These are phyloP conservation scores for Dactylis glomerata DNA, from an alignment of 176 grass and related monocot species.

Conservation along the genomic window DNA sequence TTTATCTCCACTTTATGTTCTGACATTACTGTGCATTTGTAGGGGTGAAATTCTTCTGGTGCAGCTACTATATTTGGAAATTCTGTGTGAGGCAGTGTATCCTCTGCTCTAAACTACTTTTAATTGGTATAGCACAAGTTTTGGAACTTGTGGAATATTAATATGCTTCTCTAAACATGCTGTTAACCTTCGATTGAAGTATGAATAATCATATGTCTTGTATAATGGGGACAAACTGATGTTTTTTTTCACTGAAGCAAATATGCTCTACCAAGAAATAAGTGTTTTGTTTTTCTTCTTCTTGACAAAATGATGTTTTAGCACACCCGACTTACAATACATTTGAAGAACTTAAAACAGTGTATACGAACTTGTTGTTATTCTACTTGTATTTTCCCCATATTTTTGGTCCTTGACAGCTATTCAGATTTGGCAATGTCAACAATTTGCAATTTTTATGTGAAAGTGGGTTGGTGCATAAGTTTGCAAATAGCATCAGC, in stretches of 20 bases:
- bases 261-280: background rate
- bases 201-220: background rate
- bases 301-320: background rate
- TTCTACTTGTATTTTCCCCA: background rate
- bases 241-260: background rate
- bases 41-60: conserved; percentile 75
- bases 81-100: conserved; percentile 85
- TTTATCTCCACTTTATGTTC: background rate
- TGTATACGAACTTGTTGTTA: conserved; percentile 15
- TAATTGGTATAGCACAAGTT: background rate
- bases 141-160: conserved; percentile 27
- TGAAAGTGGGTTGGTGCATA: conserved; percentile 78
- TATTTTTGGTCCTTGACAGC: conserved; percentile 52
- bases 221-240: background rate
- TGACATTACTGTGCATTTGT: conserved; percentile 43
- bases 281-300: background rate
- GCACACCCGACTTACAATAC: conserved; percentile 9
- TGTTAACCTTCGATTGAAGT: conserved; percentile 19
- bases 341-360: conserved; percentile 1
- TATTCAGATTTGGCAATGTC: conserved; percentile 69
- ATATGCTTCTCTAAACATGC: background rate
- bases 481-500: conserved; percentile 87
- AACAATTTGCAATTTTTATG: conserved; percentile 79
- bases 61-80: conserved; percentile 80
- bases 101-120: conserved; percentile 40